Evolutionary conservation across 2,329 filamentous ascomycete genomes (phyloP).

Genomic region (Alternaria triticina): DNA sequence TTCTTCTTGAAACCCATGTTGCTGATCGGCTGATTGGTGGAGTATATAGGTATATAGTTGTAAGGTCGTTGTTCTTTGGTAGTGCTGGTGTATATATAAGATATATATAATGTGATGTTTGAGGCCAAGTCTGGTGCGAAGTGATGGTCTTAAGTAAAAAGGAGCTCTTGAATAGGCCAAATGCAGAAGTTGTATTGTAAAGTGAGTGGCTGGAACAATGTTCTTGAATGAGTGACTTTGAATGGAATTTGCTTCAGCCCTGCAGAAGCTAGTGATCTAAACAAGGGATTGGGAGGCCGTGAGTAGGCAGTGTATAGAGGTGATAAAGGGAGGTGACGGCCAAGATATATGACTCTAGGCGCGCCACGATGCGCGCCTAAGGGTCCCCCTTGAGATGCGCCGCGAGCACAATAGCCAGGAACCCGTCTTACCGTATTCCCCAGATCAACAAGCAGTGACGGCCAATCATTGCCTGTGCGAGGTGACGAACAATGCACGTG

Average conservation of each 20-base stretch:
- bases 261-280: slow-evolving; percentile 18
- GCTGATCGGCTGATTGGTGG: slow-evolving; percentile 7
- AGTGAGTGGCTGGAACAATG: not conserved
- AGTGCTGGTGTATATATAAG: not conserved
- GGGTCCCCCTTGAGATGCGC: slow-evolving; percentile 8
- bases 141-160: not conserved
- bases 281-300: slow-evolving; percentile 14
- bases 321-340: slow-evolving; percentile 5
- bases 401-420: slow-evolving; percentile 1
- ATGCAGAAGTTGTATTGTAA: not conserved
- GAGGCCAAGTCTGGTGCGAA: not conserved
- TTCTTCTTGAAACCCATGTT: slow-evolving; percentile 36
- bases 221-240: slow-evolving; percentile 11
- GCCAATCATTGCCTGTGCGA: slow-evolving; percentile 18
- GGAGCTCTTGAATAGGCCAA: not conserved
- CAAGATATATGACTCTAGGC: slow-evolving; percentile 14
- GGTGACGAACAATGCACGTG: slow-evolving; percentile 14
- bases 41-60: not conserved
- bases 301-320: slow-evolving; percentile 16
- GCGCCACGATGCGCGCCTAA: not conserved
- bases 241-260: slow-evolving; percentile 18
- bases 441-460: not conserved
- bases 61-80: not conserved
- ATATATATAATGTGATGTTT: too few relatives aligned
- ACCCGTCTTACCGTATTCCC: not conserved